Percentiles rank a stretch among this genome's conserved stretches.
Conservation (phyloP, 192 early-diverging fungal genomes). For the Backusella psychrophila region DNA sequence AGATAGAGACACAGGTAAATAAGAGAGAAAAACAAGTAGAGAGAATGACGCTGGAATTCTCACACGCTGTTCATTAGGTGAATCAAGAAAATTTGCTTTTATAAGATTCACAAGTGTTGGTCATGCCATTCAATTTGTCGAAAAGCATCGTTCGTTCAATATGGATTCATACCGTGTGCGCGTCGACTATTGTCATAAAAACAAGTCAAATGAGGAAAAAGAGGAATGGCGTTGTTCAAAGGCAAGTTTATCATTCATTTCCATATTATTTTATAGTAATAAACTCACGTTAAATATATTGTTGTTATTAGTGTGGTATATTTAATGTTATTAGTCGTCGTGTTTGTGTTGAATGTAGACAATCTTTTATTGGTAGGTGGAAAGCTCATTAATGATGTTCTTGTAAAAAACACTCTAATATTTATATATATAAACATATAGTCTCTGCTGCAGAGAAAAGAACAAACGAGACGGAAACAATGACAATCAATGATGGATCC, state of each 20-base stretch:
- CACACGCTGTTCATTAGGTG: slow-evolving; percentile 14
- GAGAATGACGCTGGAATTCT: not conserved
- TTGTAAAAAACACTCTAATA: too few species aligned
- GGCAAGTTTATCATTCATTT: slow-evolving; percentile 8
- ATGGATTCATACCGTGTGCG: slow-evolving; percentile 34
- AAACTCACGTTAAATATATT: not conserved
- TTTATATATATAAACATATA: not conserved
- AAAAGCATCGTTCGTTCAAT: slow-evolving; percentile 31
- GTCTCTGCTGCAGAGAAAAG: slow-evolving; percentile 15
- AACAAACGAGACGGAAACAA: slow-evolving; percentile 24
- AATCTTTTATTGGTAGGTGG: slow-evolving; percentile 17
- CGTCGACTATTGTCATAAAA: slow-evolving; percentile 36
- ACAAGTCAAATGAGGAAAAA: slow-evolving; percentile 18
- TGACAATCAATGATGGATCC: slow-evolving; percentile 55
- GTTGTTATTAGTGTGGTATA: slow-evolving; percentile 13
- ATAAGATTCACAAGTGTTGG: slow-evolving; percentile 44
- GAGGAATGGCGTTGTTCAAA: slow-evolving; percentile 31
- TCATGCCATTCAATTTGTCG: slow-evolving; percentile 41
- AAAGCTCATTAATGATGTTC: too few species aligned
- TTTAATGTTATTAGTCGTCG: slow-evolving; percentile 27
- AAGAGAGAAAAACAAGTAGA: not conserved
- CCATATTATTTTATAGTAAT: not conserved
- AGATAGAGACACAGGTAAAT: slow-evolving; percentile 38
- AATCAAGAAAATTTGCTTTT: slow-evolving; percentile 43
- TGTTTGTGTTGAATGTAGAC: slow-evolving; percentile 26